Evolutionary conservation across 495 filamentous ascomycete genomes (phyloP), one percentile per base, ranked within the genome.

Genomic region (Neurospora discreta): DNA sequence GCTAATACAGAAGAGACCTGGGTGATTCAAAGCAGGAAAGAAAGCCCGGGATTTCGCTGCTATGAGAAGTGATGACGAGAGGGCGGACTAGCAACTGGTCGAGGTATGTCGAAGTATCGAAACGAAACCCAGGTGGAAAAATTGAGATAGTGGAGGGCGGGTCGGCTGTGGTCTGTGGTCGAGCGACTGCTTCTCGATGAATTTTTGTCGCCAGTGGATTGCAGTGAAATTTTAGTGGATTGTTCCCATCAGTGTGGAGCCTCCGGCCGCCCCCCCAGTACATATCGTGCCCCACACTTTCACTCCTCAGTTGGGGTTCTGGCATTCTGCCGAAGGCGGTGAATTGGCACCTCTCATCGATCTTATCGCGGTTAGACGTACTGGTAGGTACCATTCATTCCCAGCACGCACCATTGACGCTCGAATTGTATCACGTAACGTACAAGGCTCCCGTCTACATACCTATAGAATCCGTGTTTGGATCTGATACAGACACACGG

Each of bases 271-370:
- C n/a, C 39, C 40, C n/a, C 36, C 3, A 36, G 67, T 23, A n/a
- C 60, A n/a, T n/a, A n/a, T n/a, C 68, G 18, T 65, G 40, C 71
- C 69, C 72, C 77, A 73, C 72, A 65, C 70, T 70, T 40, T n/a
- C 39, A 67, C 43, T 69, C 26, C n/a, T n/a, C n/a, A n/a, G n/a
- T 65, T 65, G 26, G 9, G 52, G 52, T 36, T 65, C 52, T 60
- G 26, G 33, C n/a, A 69, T 80, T 76, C 73, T 79, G 77, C 78
- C 77, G 30, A 42, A 71, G 77, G 77, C 78, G 78, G 78, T 79
- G 72, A 78, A 71, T 13, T 36, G 11, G 26, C 30, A 26, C 26
- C 33, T 65, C 26, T 65, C 33, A 18, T 33, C 52, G 52, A 65
- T 65, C 52, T 65, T 65, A 65, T 65, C 26, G 52, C 52, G 15